Conservation (phyloP, 306 rosid species). For the Ziziphus jujuba region DNA sequence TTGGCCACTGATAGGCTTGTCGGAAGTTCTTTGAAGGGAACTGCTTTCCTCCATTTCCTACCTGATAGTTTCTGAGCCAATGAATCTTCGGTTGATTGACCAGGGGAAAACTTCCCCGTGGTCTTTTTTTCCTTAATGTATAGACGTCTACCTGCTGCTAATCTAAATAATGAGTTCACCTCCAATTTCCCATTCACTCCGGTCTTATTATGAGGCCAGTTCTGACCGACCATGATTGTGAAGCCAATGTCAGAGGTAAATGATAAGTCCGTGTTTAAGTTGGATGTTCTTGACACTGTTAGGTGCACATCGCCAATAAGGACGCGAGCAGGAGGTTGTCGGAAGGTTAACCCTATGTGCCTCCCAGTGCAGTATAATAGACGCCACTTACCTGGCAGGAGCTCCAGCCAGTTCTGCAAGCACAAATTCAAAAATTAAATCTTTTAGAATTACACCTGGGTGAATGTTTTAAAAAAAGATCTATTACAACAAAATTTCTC, state of each 20-base stretch:
- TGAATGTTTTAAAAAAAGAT: too few relatives aligned
- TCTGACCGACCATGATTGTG: constrained; percentile 69
- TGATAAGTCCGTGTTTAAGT: constrained; percentile 50
- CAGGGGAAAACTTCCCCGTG: constrained; percentile 38
- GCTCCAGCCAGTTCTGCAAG: constrained; percentile 78
- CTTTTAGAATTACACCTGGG: too few relatives aligned
- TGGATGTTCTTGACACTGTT: constrained; percentile 52
- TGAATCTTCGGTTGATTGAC: constrained; percentile 48
- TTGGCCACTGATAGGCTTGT: constrained; percentile 87
- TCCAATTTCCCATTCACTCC: constrained; percentile 75
- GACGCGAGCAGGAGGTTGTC: constrained; percentile 77
- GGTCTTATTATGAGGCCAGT: constrained; percentile 87
- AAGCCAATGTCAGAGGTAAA: constrained; percentile 66
- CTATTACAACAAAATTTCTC: too few relatives aligned
- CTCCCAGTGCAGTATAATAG: constrained; percentile 84
- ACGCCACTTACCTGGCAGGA: constrained; percentile 96
- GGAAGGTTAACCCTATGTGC: constrained; percentile 87
- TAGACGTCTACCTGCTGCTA: constrained; percentile 68
- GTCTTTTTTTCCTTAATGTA: constrained; percentile 71
- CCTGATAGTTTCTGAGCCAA: constrained; percentile 61
- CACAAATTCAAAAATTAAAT: neutral
- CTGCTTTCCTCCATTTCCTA: constrained; percentile 74
- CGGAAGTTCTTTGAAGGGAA: constrained; percentile 85
- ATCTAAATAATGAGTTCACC: constrained; percentile 51
- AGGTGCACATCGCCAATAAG: constrained; percentile 77